Base-by-base conservation (phyloP, 192 early-diverging fungal species). In the Rhizophlyctis rosea region DNA sequence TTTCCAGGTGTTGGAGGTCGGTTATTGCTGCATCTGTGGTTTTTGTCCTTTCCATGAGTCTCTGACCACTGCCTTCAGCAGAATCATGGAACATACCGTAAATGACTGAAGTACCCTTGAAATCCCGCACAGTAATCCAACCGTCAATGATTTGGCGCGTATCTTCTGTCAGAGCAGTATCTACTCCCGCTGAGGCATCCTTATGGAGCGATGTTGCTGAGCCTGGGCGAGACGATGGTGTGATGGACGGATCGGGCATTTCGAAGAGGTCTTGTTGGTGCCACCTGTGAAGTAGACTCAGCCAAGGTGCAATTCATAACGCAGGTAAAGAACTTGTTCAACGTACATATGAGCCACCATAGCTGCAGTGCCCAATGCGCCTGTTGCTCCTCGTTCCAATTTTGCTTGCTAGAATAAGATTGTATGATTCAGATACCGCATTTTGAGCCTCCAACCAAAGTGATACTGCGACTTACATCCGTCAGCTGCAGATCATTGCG, bases 31-130 rank as follows among this genome's bases (percentile, higher is more conserved):
- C 65, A 57, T 83, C 80, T 81, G 32, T 44, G 7, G 7, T 44
- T 44, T 44, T 13, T 44, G 39, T 44, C 39, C 7, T n/a, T n/a
- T n/a, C n/a, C 51, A 27, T 31, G 13, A 61, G 16, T 7, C 14
- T 34, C 35, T 34, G 25, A 44, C 9, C 52, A n/a, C n/a, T n/a
- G n/a, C n/a, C n/a, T 13, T 62, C 61, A 66, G 34, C 14, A 67
- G n/a, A 65, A 65, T n/a, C n/a, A n/a, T n/a, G n/a, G 7, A 55
- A 25, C 71, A 67, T 54, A 79, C 80, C 81, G 62, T 83, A 83
- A n/a, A 83, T 59, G 59, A 83, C 62, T 0, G 34, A 23, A 25
- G 61, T 44, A 1, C 77, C 76, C 34, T 68, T 68, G 21, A 61
- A 49, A 65, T 83, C 81, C 39, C 56, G 54, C 4, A 81, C 53